Percentiles rank a stretch among this genome's conserved stretches.
Conservation (phyloP, 2,329 filamentous ascomycete species). For the Phyllosticta citribraziliensis region DNA sequence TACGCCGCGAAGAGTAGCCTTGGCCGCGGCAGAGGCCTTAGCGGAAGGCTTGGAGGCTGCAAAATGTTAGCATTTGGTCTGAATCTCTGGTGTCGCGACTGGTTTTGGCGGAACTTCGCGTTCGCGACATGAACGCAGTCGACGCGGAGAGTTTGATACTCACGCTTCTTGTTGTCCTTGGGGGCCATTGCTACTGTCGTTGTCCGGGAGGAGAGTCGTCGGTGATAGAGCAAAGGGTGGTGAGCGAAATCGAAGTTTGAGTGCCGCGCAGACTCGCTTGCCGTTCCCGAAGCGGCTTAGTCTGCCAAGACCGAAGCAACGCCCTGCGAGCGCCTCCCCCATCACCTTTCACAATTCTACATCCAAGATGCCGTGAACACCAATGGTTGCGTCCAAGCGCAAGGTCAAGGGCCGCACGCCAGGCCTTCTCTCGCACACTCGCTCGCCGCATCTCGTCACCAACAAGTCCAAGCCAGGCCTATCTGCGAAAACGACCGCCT, state of each 20-base stretch:
- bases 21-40: conserved; percentile 86
- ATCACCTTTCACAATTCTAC: background rate
- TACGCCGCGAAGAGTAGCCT: conserved; percentile 91
- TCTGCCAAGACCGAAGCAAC: conserved; percentile 2
- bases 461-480: conserved; percentile 30
- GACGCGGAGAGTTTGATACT: conserved; percentile 10
- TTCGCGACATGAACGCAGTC: background rate
- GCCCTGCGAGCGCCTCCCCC: background rate
- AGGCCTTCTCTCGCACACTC: conserved; percentile 24
- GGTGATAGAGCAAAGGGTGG: conserved; percentile 10
- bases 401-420: conserved; percentile 9
- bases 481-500: conserved; percentile 48
- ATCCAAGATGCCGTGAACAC: conserved; percentile 1
- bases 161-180: conserved; percentile 29
- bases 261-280: conserved; percentile 6
- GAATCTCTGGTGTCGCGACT: conserved; percentile 5
- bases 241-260: conserved; percentile 5
- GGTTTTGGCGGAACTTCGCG: background rate
- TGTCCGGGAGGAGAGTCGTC: conserved; percentile 22
- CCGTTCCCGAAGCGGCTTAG: background rate
- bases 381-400: conserved; percentile 9
- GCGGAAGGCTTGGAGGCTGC: conserved; percentile 52
- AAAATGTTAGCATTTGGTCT: conserved; percentile 19
- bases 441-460: conserved; percentile 21
- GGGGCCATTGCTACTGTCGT: conserved; percentile 30